phyloP scores from a whole-genome alignment of 805 yeast genomes.

The Metschnikowia lunata region DNA sequence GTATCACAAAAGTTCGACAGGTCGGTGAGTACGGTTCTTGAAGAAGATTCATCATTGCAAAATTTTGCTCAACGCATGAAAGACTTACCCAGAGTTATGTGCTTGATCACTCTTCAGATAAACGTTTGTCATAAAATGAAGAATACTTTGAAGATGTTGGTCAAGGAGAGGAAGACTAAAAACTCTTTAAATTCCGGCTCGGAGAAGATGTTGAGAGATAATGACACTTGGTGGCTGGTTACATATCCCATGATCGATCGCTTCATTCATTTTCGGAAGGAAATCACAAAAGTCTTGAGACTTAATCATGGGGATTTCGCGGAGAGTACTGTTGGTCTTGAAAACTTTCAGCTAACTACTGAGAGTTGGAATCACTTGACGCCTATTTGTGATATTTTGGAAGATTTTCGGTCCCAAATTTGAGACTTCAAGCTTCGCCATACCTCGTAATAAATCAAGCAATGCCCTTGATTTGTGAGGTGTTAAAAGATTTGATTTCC shows the following conservation, averaged over 20 bases:
- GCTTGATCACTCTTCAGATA: neutral
- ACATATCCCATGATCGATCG: neutral
- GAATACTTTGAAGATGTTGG: neutral
- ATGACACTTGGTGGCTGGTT: constrained; percentile 1
- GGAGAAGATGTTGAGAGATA: too few relatives aligned
- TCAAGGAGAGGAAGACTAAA: neutral
- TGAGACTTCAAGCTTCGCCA: neutral
- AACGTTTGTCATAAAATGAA: neutral
- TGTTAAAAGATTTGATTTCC: neutral
- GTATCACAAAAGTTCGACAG: neutral
- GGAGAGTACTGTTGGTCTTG: neutral
- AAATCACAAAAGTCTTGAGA: neutral
- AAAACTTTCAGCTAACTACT: too few relatives aligned
- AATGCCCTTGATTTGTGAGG: neutral
- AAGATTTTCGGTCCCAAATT: too few relatives aligned
- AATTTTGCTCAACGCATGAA: neutral
- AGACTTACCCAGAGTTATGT: too few relatives aligned
- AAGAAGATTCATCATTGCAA: neutral
- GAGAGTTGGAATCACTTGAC: neutral
- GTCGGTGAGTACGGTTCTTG: neutral
- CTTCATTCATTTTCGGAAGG: neutral
- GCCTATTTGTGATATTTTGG: neutral
- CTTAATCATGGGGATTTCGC: neutral
- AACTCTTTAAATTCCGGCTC: neutral
- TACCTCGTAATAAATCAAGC: neutral